A percentile compares a stretch with the other conserved stretches of the same genome.
Evolutionary conservation across 225 moss, liverwort and hornwort genomes (phyloP).

Genomic region (Climacium dendroides): DNA sequence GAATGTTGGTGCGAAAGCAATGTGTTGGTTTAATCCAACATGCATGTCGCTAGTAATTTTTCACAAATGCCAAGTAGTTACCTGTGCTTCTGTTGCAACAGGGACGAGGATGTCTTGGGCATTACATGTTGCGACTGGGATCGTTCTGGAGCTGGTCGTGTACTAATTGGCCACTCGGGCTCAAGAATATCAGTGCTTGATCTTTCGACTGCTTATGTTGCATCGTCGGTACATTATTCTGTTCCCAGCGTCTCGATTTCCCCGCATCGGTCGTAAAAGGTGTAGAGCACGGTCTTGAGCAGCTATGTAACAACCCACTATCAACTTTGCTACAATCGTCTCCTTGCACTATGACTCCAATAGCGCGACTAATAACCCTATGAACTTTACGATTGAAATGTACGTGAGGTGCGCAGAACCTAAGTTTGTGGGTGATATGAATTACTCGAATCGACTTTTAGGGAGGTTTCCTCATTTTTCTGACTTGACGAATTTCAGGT

Average conservation of each 20-base stretch:
- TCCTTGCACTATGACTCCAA: neutral
- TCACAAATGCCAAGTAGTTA: neutral
- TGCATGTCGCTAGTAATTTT: neutral
- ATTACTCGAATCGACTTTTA: neutral
- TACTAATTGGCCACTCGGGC: slow-evolving; percentile 42
- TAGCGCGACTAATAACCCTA: neutral
- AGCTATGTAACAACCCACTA: neutral
- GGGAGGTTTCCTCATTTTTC: neutral
- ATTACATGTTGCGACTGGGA: slow-evolving; percentile 63
- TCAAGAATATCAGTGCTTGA: slow-evolving; percentile 51
- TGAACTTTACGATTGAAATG: neutral
- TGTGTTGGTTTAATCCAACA: neutral
- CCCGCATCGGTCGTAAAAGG: neutral
- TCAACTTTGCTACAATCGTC: neutral
- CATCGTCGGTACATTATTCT: slow-evolving; percentile 28
- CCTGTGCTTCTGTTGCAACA: slow-evolving; percentile 11
- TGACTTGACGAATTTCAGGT: slow-evolving; percentile 18
- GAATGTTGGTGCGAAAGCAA: neutral
- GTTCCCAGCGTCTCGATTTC: neutral
- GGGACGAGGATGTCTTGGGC: slow-evolving; percentile 40
- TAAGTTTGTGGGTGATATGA: neutral
- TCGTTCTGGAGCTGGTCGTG: slow-evolving; percentile 52
- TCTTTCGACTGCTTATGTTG: slow-evolving; percentile 34
- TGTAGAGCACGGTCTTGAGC: neutral
- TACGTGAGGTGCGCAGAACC: neutral